These are phyloP conservation scores for Odonthalia washingtoniensis DNA, from an alignment of 31 red algal genomes.

Conservation along the genomic window DNA sequence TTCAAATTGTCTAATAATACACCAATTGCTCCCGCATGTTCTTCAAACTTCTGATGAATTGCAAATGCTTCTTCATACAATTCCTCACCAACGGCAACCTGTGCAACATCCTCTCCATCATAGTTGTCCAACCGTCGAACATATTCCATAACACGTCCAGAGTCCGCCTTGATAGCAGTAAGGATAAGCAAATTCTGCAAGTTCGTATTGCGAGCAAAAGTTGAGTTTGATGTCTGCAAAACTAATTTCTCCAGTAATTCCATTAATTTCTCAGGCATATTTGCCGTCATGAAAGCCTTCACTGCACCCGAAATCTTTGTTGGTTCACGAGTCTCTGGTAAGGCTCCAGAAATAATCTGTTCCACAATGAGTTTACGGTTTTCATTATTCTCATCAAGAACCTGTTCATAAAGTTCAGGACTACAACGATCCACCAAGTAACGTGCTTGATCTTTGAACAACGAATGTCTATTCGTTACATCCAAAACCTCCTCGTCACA, in stretches of 20 bases:
- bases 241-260: constrained; percentile 98
- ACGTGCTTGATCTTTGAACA: constrained; percentile 94
- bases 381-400: constrained; percentile 87
- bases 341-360: constrained; percentile 89
- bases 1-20: constrained; percentile 86
- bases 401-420: constrained; percentile 84
- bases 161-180: constrained; percentile 94
- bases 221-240: constrained; percentile 79
- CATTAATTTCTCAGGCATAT: constrained; percentile 94
- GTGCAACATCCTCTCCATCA: constrained; percentile 92
- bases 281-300: constrained; percentile 97
- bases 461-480: constrained; percentile 82
- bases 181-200: constrained; percentile 99
- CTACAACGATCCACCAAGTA: constrained; percentile 95
- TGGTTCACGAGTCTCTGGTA: constrained; percentile 86
- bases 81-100: constrained; percentile 77
- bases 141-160: constrained; percentile 89
- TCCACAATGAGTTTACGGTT: constrained; percentile 86
- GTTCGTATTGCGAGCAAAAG: constrained; percentile 91
- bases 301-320: constrained; percentile 90
- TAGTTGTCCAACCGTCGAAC: constrained; percentile 95
- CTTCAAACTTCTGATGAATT: constrained; percentile 94
- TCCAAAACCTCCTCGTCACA: constrained; percentile 96
- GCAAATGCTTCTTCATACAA: constrained; percentile 96
- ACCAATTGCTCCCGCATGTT: constrained; percentile 71